Conservation (phyloP, 208 protist genomes). For the Trypanosoma boissoni region DNA sequence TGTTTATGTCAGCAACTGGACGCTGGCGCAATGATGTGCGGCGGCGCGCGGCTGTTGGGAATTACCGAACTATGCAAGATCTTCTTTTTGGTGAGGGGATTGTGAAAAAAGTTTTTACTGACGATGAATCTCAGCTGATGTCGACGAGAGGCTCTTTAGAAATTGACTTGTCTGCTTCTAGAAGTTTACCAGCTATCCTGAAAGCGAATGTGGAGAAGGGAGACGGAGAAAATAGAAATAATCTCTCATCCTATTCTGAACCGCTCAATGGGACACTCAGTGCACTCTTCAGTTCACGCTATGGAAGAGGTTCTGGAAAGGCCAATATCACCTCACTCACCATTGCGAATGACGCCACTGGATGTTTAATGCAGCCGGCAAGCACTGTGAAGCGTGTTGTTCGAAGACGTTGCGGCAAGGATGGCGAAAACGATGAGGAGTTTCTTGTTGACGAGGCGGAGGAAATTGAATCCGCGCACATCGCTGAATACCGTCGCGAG, state of each 20-base stretch:
- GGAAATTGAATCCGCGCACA: conserved; percentile 32
- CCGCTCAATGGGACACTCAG: background rate
- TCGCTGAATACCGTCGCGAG: conserved; percentile 45
- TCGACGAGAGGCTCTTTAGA: no score
- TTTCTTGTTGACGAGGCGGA: conserved; percentile 33
- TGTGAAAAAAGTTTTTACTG: background rate
- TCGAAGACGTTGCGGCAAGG: conserved; percentile 6
- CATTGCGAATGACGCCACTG: conserved; percentile 31
- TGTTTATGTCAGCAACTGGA: conserved; percentile 69
- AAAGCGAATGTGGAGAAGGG: background rate
- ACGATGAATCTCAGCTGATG: no score
- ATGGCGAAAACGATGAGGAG: conserved; percentile 32
- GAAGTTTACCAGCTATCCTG: no score
- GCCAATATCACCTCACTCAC: conserved; percentile 16
- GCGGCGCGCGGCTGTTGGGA: conserved; percentile 66
- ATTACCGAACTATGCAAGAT: conserved; percentile 71
- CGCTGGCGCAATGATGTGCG: conserved; percentile 77
- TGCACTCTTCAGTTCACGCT: background rate
- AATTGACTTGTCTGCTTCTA: no score
- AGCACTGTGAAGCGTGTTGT: conserved; percentile 26
- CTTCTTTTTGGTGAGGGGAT: conserved; percentile 30
- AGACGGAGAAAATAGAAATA: background rate
- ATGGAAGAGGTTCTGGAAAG: background rate
- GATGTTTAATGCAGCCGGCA: conserved; percentile 35
- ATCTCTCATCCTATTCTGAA: background rate